phyloP scores from a whole-genome alignment of 768 basidiomycete genomes.

The Lactarius pseudohatsudake region DNA sequence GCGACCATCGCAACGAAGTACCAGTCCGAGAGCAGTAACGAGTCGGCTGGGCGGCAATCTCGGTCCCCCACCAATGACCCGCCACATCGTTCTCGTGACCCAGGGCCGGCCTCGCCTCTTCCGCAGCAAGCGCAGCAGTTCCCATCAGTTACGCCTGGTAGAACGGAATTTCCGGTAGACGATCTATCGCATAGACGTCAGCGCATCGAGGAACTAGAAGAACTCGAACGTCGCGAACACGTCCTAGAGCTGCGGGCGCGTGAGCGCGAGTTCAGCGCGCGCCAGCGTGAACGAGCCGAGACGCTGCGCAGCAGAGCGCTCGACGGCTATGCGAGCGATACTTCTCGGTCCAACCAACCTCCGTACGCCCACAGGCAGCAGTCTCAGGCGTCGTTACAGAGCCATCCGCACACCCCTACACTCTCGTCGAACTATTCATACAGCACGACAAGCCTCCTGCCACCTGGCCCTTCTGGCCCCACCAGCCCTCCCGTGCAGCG shows the following conservation, averaged over 20 bases:
- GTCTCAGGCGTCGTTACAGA: constrained; percentile 24
- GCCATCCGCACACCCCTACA: constrained; percentile 17
- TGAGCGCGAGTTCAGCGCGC: constrained; percentile 35
- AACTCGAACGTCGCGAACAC: constrained; percentile 54
- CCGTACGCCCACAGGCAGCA: constrained; percentile 21
- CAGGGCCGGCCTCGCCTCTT: constrained; percentile 19
- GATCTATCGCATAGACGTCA: constrained; percentile 41
- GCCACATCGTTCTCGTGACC: constrained; percentile 17
- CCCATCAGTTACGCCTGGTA: constrained; percentile 6
- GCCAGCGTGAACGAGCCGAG: constrained; percentile 32
- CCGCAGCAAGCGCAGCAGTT: constrained; percentile 20
- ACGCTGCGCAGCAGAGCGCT: constrained; percentile 36
- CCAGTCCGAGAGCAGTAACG: constrained; percentile 21
- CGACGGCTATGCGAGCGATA: constrained; percentile 35
- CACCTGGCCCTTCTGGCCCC: constrained; percentile 35
- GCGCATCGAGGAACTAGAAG: constrained; percentile 51
- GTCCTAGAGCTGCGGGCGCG: constrained; percentile 54
- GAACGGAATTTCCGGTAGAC: constrained; percentile 28
- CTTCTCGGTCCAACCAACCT: constrained; percentile 31
- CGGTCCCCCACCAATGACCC: constrained; percentile 17
- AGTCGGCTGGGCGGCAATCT: constrained; percentile 10
- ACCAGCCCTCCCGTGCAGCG: constrained; percentile 25
- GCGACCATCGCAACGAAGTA: constrained; percentile 64
- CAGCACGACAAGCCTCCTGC: constrained; percentile 44
- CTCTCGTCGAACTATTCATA: constrained; percentile 40